Evolutionary conservation across 176 grass and related monocot species (phyloP).

Genomic region (Lolium perenne): DNA sequence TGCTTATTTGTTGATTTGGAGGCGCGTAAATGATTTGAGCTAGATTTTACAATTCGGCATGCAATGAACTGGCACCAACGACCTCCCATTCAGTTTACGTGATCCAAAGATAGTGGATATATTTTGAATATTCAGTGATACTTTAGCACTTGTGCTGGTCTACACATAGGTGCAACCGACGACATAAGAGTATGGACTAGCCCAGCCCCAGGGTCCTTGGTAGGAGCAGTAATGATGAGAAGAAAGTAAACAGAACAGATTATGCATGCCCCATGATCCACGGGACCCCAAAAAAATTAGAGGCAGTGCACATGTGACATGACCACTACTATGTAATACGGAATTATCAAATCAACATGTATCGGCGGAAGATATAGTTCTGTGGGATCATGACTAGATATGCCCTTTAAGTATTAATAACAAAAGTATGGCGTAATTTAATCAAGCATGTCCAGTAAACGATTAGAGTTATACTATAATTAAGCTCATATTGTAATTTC

Average conservation of each 20-base stretch:
- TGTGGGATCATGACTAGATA: neutral
- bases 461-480: neutral
- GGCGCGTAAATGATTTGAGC: neutral
- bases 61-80: neutral
- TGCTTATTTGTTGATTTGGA: no score
- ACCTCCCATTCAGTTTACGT: neutral
- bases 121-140: neutral
- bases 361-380: slow-evolving; percentile 32
- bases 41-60: slow-evolving; percentile 6
- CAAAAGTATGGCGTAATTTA: neutral
- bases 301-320: slow-evolving; percentile 22
- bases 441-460: neutral
- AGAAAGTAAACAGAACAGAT: neutral
- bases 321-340: neutral
- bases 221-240: slow-evolving; percentile 13
- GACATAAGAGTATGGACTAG: neutral
- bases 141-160: slow-evolving; percentile 11
- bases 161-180: slow-evolving; percentile 2
- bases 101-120: slow-evolving; percentile 1
- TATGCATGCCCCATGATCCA: neutral
- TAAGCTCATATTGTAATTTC: no score
- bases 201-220: neutral
- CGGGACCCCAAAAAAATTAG: slow-evolving; percentile 5
- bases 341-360: slow-evolving; percentile 33
- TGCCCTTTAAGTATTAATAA: neutral